Percentiles rank a stretch among this genome's conserved stretches.
These are phyloP conservation scores for Fusarium burgessii DNA, from an alignment of 2,329 filamentous ascomycete species.

Conservation along the genomic window DNA sequence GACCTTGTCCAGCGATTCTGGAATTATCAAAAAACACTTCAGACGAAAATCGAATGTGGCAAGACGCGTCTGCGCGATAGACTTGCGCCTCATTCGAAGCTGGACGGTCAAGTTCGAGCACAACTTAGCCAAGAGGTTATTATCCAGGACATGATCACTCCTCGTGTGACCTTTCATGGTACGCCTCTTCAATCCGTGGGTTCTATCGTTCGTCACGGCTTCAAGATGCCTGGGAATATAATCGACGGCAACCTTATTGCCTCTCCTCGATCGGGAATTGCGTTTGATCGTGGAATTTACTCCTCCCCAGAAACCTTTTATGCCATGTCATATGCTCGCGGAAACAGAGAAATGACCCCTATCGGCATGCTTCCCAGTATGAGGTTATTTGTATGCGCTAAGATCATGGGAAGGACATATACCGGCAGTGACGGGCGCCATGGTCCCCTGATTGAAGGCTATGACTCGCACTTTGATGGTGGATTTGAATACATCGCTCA, in stretches of 20 bases:
- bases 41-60: constrained; percentile 31
- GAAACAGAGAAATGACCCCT: constrained; percentile 46
- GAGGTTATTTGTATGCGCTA: constrained; percentile 59
- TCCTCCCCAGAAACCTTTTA: constrained; percentile 56
- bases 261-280: constrained; percentile 48
- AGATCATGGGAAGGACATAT: constrained; percentile 57
- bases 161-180: constrained; percentile 57
- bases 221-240: constrained; percentile 53
- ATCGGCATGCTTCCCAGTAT: constrained; percentile 52
- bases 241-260: constrained; percentile 19
- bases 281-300: constrained; percentile 58
- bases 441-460: constrained; percentile 42
- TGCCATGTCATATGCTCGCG: constrained; percentile 52
- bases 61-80: constrained; percentile 13
- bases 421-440: constrained; percentile 13
- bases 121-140: constrained; percentile 45
- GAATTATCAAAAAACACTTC: constrained; percentile 44
- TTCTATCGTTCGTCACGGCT: constrained; percentile 59
- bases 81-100: constrained; percentile 30
- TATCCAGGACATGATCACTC: constrained; percentile 52
- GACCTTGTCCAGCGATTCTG: constrained; percentile 50
- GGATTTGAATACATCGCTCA: constrained; percentile 59
- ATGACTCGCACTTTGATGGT: constrained; percentile 55
- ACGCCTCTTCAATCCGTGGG: constrained; percentile 52
- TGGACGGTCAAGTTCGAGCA: constrained; percentile 5